A percentile compares a stretch with the other conserved stretches of the same genome.
Evolutionary conservation across 441 rosid genomes (phyloP).

Genomic region (Jatropha multifida): DNA sequence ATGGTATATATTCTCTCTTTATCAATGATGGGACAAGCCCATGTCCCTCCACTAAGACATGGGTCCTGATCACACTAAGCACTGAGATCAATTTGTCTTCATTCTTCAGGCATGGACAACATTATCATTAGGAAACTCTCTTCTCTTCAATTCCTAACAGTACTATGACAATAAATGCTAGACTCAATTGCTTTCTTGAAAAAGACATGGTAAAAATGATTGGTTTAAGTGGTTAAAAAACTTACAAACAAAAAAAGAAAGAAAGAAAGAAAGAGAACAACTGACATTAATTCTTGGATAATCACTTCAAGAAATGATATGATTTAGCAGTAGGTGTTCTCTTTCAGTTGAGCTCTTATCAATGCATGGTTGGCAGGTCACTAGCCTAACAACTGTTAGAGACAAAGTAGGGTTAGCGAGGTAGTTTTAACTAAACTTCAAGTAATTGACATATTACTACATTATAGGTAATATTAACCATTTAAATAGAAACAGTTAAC

Average conservation of each 20-base stretch:
- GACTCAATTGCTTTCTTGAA: conserved; percentile 10
- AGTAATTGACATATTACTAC: conserved; percentile 21
- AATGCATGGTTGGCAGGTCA: conserved; percentile 23
- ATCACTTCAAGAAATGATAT: neutral
- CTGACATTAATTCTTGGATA: too few species aligned
- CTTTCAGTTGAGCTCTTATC: neutral
- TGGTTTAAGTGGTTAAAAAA: neutral
- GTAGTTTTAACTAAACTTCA: conserved; percentile 22
- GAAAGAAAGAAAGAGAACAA: too few species aligned
- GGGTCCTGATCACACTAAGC: conserved; percentile 43
- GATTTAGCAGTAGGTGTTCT: neutral
- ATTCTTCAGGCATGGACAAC: conserved; percentile 26
- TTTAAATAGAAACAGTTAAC: neutral
- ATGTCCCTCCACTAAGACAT: conserved; percentile 40
- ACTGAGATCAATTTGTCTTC: conserved; percentile 30
- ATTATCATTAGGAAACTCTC: conserved; percentile 7
- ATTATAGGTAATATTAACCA: conserved; percentile 2
- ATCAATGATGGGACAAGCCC: conserved; percentile 46
- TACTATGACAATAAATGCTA: conserved; percentile 6
- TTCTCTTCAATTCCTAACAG: neutral
- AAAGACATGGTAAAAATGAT: conserved; percentile 14
- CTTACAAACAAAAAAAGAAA: neutral
- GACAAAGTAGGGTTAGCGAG: neutral
- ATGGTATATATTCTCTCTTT: conserved; percentile 37
- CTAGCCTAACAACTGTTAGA: conserved; percentile 22